Percentiles rank a stretch among this genome's conserved stretches.
These are phyloP conservation scores for Borovskyia barvae DNA, from an alignment of 208 protist genomes.

Conservation along the genomic window DNA sequence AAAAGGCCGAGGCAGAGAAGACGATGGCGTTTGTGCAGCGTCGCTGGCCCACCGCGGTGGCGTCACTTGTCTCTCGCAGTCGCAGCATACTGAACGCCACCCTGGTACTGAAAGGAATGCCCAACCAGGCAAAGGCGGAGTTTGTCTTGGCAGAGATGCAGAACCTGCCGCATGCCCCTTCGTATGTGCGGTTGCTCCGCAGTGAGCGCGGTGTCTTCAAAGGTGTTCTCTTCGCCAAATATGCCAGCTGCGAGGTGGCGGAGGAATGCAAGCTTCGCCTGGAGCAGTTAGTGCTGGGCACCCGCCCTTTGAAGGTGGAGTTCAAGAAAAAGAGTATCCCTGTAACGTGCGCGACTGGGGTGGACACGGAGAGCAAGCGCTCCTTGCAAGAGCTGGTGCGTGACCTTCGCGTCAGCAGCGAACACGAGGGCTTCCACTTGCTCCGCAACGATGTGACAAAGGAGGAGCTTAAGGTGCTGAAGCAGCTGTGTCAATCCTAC, in stretches of 20 bases:
- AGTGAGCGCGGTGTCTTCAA: constrained; percentile 83
- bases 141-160: constrained; percentile 58
- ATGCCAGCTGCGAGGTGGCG: constrained; percentile 89
- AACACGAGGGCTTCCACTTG: constrained; percentile 76
- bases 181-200: constrained; percentile 80
- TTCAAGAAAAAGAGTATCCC: constrained; percentile 76
- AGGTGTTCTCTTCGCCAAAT: constrained; percentile 81
- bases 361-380: constrained; percentile 19
- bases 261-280: constrained; percentile 90
- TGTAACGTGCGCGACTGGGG: constrained; percentile 6
- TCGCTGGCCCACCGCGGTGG: constrained; percentile 54
- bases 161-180: constrained; percentile 56
- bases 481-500: constrained; percentile 80
- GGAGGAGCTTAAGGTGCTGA: constrained; percentile 70
- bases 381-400: constrained; percentile 72
- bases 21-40: constrained; percentile 46
- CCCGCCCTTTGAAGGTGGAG: constrained; percentile 69
- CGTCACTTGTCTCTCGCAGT: constrained; percentile 51
- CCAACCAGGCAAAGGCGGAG: constrained; percentile 66
- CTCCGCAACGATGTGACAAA: constrained; percentile 53
- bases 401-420: constrained; percentile 70
- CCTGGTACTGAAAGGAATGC: constrained; percentile 80
- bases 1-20: constrained; percentile 69
- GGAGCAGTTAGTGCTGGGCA: constrained; percentile 60
- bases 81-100: constrained; percentile 64